Evolutionary conservation across 83 land plant species (phyloP).

Genomic region (Diphasiastrum complanatum): DNA sequence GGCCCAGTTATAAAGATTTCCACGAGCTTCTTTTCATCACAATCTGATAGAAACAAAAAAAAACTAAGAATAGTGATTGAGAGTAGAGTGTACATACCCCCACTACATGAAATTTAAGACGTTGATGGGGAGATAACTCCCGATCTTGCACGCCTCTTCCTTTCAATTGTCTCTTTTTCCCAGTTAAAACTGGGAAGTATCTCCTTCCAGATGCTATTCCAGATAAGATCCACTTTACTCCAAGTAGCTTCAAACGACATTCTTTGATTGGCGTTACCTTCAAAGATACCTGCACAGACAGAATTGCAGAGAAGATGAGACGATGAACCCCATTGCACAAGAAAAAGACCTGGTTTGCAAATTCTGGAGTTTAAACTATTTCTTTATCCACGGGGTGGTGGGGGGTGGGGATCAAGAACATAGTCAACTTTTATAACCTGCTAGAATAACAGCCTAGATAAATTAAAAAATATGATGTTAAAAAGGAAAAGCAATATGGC

Average conservation of each 20-base stretch:
- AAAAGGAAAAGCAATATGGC: too few species aligned
- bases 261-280: constrained; percentile 64
- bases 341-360: not conserved
- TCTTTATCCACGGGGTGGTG: not conserved
- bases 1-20: not conserved
- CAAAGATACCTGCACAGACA: constrained; percentile 53
- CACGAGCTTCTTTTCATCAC: not conserved
- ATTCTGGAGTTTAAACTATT: not conserved
- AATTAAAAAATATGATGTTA: too few species aligned
- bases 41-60: constrained; percentile 4
- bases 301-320: not conserved
- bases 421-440: not conserved
- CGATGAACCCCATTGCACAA: not conserved
- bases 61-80: not conserved
- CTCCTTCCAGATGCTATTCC: constrained; percentile 51
- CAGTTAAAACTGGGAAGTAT: constrained; percentile 41
- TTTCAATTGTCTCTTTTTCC: constrained; percentile 43
- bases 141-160: constrained; percentile 30
- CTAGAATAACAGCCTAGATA: not conserved
- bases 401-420: too few species aligned
- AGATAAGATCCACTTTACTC: constrained; percentile 78
- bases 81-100: constrained; percentile 40
- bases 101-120: constrained; percentile 62
- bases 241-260: constrained; percentile 70
- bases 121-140: constrained; percentile 33